Conservation (phyloP, 495 filamentous ascomycete genomes). For the Clohesyomyces aquaticus region DNA sequence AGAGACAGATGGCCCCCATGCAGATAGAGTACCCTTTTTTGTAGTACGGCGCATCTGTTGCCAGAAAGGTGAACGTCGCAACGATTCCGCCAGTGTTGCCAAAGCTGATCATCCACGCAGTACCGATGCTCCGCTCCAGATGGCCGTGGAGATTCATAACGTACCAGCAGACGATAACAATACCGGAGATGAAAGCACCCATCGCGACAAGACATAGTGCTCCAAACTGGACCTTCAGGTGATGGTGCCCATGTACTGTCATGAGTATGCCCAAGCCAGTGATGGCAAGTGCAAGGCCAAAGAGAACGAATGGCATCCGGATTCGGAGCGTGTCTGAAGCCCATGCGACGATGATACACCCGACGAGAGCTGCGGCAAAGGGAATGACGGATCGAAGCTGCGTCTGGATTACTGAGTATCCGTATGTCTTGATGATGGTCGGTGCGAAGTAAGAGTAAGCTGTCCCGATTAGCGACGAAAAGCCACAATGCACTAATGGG, state of each 20-base stretch:
- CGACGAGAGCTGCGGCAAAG: conserved; percentile 12
- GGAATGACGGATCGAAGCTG: conserved; percentile 9
- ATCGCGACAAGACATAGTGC: conserved; percentile 29
- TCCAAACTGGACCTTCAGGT: conserved; percentile 26
- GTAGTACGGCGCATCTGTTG: conserved; percentile 24
- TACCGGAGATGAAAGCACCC: conserved; percentile 38
- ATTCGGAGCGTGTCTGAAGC: conserved; percentile 11
- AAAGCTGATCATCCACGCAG: conserved; percentile 36
- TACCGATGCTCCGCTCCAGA: conserved; percentile 40
- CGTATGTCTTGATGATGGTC: conserved; percentile 17
- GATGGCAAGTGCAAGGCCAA: conserved; percentile 14
- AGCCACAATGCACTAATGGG: neutral
- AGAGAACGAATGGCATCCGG: conserved; percentile 20
- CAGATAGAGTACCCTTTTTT: conserved; percentile 28
- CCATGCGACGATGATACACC: conserved; percentile 14
- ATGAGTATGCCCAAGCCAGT: conserved; percentile 18
- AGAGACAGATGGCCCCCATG: conserved; percentile 16
- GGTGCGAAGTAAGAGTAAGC: conserved; percentile 22
- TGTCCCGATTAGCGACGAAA: conserved; percentile 2
- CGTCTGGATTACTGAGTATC: conserved; percentile 20
- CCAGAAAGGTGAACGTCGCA: conserved; percentile 29
- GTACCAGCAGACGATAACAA: conserved; percentile 46
- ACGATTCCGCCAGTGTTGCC: conserved; percentile 35
- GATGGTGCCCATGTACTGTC: conserved; percentile 28
- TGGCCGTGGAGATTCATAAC: conserved; percentile 47